These are phyloP conservation scores for Pisolithus orientalis DNA, from an alignment of 768 basidiomycete genomes.

Conservation along the genomic window DNA sequence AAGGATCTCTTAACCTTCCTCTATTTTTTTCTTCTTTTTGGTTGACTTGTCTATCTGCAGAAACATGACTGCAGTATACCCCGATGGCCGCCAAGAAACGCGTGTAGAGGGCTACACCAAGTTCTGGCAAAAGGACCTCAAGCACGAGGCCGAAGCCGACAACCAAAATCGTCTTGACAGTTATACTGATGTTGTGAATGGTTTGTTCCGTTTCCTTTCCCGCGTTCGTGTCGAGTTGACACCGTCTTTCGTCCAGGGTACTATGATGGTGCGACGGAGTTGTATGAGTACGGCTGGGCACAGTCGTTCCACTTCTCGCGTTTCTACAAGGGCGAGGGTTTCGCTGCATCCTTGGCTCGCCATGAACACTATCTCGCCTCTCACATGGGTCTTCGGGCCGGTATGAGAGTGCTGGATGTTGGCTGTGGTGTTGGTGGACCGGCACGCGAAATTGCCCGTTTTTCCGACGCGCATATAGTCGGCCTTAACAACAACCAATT, in stretches of 20 bases:
- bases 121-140: constrained; percentile 85
- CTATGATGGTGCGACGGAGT: constrained; percentile 92
- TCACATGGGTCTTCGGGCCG: constrained; percentile 76
- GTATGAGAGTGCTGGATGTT: constrained; percentile 96
- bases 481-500: constrained; percentile 97
- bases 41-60: background rate
- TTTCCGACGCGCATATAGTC: constrained; percentile 77
- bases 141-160: constrained; percentile 58
- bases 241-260: constrained; percentile 51
- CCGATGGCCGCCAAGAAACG: constrained; percentile 55
- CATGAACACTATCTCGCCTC: constrained; percentile 97
- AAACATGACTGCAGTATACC: constrained; percentile 20
- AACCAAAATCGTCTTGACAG: constrained; percentile 68
- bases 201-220: constrained; percentile 32
- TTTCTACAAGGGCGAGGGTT: constrained; percentile 88
- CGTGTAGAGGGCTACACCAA: constrained; percentile 83
- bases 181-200: constrained; percentile 93
- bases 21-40: background rate
- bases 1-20: background rate
- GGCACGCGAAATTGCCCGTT: constrained; percentile 89
- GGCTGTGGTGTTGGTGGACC: constrained; percentile 98
- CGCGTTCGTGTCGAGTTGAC: background rate
- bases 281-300: constrained; percentile 94
- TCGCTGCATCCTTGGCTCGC: constrained; percentile 66
- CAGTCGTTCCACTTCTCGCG: constrained; percentile 95